These are phyloP conservation scores for Ganoderma lucidum DNA, from an alignment of 1,284 basidiomycete species.

Conservation along the genomic window DNA sequence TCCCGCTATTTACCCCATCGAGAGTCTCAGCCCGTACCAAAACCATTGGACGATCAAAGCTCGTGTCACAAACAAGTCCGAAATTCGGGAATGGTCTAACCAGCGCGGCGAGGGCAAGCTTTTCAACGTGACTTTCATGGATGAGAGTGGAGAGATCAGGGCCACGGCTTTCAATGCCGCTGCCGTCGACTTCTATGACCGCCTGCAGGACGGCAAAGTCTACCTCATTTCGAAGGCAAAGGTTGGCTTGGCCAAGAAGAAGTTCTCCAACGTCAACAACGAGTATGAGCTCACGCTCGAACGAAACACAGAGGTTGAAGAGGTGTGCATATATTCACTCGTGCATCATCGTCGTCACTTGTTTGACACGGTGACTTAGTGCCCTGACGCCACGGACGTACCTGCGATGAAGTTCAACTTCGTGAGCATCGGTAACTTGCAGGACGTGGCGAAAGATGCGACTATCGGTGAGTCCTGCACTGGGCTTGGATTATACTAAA, in stretches of 20 bases:
- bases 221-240: conserved; percentile 92
- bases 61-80: conserved; percentile 90
- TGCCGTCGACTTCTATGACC: conserved; percentile 86
- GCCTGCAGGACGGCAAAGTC: conserved; percentile 92
- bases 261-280: conserved; percentile 91
- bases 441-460: conserved; percentile 76
- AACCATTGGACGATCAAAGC: conserved; percentile 99
- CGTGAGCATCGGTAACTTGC: conserved; percentile 70
- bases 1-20: conserved; percentile 83
- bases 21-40: conserved; percentile 95
- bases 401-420: conserved; percentile 90
- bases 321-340: conserved; percentile 51
- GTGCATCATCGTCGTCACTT: background rate
- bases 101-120: conserved; percentile 94
- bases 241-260: conserved; percentile 97
- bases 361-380: conserved; percentile 54
- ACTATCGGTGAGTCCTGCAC: conserved; percentile 69
- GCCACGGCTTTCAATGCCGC: conserved; percentile 93
- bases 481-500: too few relatives aligned
- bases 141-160: conserved; percentile 93
- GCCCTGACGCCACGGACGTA: conserved; percentile 76
- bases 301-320: conserved; percentile 83
- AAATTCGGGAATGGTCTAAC: conserved; percentile 92
- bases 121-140: conserved; percentile 94
- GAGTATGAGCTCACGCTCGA: conserved; percentile 97